Percentiles rank a stretch among this genome's conserved stretches.
phyloP scores from a whole-genome alignment of 192 early-diverging fungal genomes.

The Backusella circina region DNA sequence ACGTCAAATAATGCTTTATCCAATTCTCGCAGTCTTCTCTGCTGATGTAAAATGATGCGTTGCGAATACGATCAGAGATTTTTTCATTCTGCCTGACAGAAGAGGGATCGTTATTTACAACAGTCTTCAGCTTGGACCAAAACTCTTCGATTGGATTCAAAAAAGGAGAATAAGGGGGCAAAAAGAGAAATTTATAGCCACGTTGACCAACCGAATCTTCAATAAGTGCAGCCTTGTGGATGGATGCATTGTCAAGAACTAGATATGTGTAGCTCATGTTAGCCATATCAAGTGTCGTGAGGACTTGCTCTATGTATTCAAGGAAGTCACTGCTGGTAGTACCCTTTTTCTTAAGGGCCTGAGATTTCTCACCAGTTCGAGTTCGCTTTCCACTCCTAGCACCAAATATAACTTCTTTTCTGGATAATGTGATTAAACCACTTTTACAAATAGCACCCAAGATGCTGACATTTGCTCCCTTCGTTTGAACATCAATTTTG shows the following conservation, averaged over 20 bases:
- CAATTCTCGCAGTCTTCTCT: conserved; percentile 16
- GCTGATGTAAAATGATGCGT: not conserved
- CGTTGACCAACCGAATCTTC: conserved; percentile 1
- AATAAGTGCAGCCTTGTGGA: conserved; percentile 7
- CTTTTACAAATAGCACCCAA: conserved; percentile 20
- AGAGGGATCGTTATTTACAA: conserved; percentile 10
- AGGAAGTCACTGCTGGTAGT: conserved; percentile 6
- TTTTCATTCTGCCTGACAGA: conserved; percentile 4
- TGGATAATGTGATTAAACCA: conserved; percentile 13
- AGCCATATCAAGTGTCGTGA: conserved; percentile 3
- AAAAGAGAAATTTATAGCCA: conserved; percentile 12
- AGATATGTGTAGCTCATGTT: conserved; percentile 9
- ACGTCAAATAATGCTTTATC: conserved; percentile 13
- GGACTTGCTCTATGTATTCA: not conserved
- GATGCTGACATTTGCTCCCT: conserved; percentile 14
- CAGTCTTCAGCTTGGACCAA: conserved; percentile 29
- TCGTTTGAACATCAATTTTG: conserved; percentile 6
- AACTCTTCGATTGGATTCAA: conserved; percentile 29
- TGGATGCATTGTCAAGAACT: conserved; percentile 23
- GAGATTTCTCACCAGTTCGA: not conserved
- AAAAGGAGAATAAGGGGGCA: conserved; percentile 16
- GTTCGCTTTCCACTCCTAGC: conserved; percentile 2
- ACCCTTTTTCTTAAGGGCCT: not conserved
- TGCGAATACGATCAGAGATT: conserved; percentile 11
- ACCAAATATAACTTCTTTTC: not conserved